Evolutionary conservation across 179 eudicot genomes (phyloP).

Genomic region (Amaranthus tricolor): DNA sequence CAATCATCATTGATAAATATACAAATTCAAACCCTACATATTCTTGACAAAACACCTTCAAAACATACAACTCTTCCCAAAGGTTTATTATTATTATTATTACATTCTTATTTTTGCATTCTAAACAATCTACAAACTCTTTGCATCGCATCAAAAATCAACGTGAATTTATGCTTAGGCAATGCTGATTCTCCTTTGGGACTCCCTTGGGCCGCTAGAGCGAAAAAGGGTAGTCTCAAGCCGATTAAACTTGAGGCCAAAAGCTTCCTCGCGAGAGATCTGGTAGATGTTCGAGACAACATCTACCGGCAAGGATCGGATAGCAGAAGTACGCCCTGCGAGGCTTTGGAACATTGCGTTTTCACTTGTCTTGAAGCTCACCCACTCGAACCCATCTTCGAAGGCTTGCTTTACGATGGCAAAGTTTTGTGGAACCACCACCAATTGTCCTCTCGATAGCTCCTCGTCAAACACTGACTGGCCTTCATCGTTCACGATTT

Average conservation of each 20-base stretch:
- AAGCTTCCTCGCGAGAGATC: constrained; percentile 49
- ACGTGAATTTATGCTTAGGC: constrained; percentile 25
- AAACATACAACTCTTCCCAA: constrained; percentile 25
- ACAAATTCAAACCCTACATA: constrained; percentile 7
- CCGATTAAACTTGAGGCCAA: constrained; percentile 47
- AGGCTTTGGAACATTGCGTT: constrained; percentile 51
- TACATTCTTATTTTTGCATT: not conserved
- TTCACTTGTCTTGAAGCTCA: constrained; percentile 58
- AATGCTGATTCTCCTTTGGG: constrained; percentile 28
- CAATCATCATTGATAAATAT: not conserved
- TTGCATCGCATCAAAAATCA: not conserved
- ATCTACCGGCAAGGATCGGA: constrained; percentile 56
- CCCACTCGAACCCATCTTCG: constrained; percentile 69
- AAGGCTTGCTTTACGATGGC: constrained; percentile 58
- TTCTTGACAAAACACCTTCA: constrained; percentile 18
- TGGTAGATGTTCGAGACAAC: constrained; percentile 56
- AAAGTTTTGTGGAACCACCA: constrained; percentile 73
- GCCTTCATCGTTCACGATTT: constrained; percentile 65
- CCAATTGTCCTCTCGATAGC: constrained; percentile 51
- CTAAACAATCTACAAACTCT: not conserved
- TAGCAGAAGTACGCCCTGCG: constrained; percentile 62
- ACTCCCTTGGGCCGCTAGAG: constrained; percentile 17
- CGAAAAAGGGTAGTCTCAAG: constrained; percentile 49
- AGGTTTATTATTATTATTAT: not conserved
- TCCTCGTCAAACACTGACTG: constrained; percentile 53